These are phyloP conservation scores for Tetrapyrgos nigripes DNA, from an alignment of 1,284 basidiomycete genomes.

Conservation along the genomic window DNA sequence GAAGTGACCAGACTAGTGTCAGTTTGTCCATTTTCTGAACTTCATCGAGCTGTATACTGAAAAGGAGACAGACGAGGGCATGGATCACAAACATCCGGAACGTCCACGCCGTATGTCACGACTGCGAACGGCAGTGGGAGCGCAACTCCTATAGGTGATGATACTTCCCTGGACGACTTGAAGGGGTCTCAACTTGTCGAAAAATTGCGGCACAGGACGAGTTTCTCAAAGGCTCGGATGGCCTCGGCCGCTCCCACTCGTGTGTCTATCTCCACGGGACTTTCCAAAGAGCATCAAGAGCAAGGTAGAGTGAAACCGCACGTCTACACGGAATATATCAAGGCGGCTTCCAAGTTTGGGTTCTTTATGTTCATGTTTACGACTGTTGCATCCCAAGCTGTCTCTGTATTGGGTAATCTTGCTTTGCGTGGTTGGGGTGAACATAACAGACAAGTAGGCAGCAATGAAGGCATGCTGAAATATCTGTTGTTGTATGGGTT, in stretches of 20 bases:
- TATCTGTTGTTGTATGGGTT: slow-evolving; percentile 70
- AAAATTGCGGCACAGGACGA: slow-evolving; percentile 53
- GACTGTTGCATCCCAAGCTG: slow-evolving; percentile 60
- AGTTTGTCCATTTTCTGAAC: slow-evolving; percentile 33
- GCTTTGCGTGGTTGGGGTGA: slow-evolving; percentile 84
- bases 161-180: slow-evolving; percentile 26
- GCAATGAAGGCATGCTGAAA: slow-evolving; percentile 62
- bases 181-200: slow-evolving; percentile 38
- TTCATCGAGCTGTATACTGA: neutral
- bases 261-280: slow-evolving; percentile 48
- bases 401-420: slow-evolving; percentile 66
- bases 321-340: slow-evolving; percentile 83
- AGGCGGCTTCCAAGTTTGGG: slow-evolving; percentile 79
- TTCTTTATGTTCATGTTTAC: slow-evolving; percentile 72
- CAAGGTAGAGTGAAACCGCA: slow-evolving; percentile 82
- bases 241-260: slow-evolving; percentile 43
- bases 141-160: slow-evolving; percentile 46
- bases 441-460: slow-evolving; percentile 68
- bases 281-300: slow-evolving; percentile 81
- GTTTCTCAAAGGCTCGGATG: slow-evolving; percentile 59
- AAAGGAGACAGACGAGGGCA: slow-evolving; percentile 45
- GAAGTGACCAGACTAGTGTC: slow-evolving; percentile 87
- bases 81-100: slow-evolving; percentile 55
- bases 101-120: slow-evolving; percentile 57
- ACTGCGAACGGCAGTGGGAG: slow-evolving; percentile 38